Evolutionary conservation across 805 yeast genomes (phyloP).

Genomic region (Saturnispora hagleri): DNA sequence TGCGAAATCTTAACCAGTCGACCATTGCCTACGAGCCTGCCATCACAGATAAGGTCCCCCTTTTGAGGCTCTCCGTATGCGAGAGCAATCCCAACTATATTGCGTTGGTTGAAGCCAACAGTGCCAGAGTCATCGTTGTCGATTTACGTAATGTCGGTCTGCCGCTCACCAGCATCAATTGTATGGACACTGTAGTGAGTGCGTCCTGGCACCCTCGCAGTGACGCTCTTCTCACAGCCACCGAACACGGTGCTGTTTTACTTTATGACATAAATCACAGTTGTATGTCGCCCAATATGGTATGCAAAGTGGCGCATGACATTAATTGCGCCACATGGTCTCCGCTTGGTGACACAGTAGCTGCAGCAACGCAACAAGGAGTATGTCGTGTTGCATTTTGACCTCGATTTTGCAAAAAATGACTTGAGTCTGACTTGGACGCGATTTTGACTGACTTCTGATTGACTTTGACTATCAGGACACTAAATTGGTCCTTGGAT

Average conservation of each 20-base stretch:
- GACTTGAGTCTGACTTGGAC: background rate
- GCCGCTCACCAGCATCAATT: slow-evolving; percentile 38
- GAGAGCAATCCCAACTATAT: slow-evolving; percentile 73
- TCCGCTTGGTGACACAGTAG: background rate
- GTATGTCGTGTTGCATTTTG: slow-evolving; percentile 3
- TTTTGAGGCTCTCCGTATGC: slow-evolving; percentile 69
- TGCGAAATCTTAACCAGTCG: slow-evolving; percentile 82
- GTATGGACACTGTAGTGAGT: background rate
- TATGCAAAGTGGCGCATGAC: slow-evolving; percentile 1
- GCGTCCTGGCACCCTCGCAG: slow-evolving; percentile 72
- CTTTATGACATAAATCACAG: slow-evolving; percentile 46
- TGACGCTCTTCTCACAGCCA: slow-evolving; percentile 52
- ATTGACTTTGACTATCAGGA: background rate
- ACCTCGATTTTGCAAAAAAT: background rate
- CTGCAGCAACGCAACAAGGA: slow-evolving; percentile 6
- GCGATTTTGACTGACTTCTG: background rate
- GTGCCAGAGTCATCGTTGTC: slow-evolving; percentile 54
- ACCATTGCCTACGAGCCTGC: slow-evolving; percentile 88
- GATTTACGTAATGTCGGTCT: slow-evolving; percentile 86
- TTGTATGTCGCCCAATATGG: background rate
- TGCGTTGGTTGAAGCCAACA: slow-evolving; percentile 72
- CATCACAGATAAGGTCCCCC: slow-evolving; percentile 31
- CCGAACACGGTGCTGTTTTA: slow-evolving; percentile 66
- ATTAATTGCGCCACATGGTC: slow-evolving; percentile 4
- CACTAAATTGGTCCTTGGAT: background rate